Base-by-base conservation (phyloP, 2,329 filamentous ascomycete genomes). In the Penicillium rolfsii region DNA sequence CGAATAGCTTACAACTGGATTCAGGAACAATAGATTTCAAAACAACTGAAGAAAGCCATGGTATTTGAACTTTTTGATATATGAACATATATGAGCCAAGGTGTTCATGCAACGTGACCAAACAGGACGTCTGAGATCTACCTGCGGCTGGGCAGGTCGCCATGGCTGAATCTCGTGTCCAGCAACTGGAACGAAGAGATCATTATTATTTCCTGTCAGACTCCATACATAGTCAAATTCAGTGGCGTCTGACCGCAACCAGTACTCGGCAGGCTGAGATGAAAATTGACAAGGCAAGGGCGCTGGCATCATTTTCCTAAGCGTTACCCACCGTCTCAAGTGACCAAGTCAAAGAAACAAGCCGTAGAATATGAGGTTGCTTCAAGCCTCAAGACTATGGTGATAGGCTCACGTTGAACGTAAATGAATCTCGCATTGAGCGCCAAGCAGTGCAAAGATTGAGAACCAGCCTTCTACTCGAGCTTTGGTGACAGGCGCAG, bases 381-480 rank as follows among this genome's bases (percentile, higher is more conserved):
- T 33, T 36, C 36, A 45, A 33, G 16, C 41, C 55, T 50, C 33
- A 41, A 52, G 45, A 22, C 45, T 19, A 58, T 57, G 58, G 52
- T 59, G 53, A 46, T 52, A 33, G 22, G 14, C 40, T n/a, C 52
- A 40, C 54, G 40, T 35, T 41, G 48, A 28, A 61, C 57, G 63
- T 56, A 68, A 66, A 58, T 57, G 4, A 55, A 62, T 56, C 33
- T 38, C 50, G 14, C 36, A 49, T 46, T 50, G 55, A 40, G 8
- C 16, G 14, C 53, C 40, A 54, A 46, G 33, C 57, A 59, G 36
- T 53, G 56, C 50, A 50, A 28, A 24, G 35, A 35, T 28, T 52
- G 33, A 12, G 40, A 48, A 22, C 30, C 22, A 22, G 16, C 16
- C 26, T 30, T 28, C 45, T 5, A 35, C 22, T 22, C 30, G 45